Base-by-base conservation (phyloP, 2,329 filamentous ascomycete genomes). In the Metarhizium guizhouense region DNA sequence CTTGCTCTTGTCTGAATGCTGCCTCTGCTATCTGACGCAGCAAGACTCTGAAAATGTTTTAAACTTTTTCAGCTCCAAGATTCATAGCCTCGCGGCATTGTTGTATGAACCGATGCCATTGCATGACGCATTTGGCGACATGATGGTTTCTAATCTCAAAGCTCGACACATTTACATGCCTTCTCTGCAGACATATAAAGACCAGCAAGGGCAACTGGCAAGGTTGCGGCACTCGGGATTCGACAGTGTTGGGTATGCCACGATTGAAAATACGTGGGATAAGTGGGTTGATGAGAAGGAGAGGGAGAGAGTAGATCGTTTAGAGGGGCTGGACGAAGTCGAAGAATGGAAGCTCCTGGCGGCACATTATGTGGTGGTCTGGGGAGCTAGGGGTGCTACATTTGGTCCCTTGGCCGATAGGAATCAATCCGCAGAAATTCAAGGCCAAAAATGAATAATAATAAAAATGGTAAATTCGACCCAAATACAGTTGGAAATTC, bases 261-360 rank as follows among this genome's bases (percentile, higher is more conserved):
- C 78, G 0, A 72, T 83, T 43, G 71, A 76, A 53, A 63, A 68
- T n/a, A 81, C 96, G 42, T 96, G 88, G 86, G 79, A 86, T 53
- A 72, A 72, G 1, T 97, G 93, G 91, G 76, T 95, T 3, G 65
- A 68, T 0, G 67, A 76, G 1, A 74, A 75, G 2, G 93, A 97
- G 71, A 92, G 90, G 70, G 85, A 88, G 65, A 77, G 92, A 51
- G 83, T 97, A 1, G 86, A 92, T 60, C 71, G 74, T 11, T 69
- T 96, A 30, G 92, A 99, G 69, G 91, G 94, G 64, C 71, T 99
- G 59, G 94, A 99, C 72, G 94, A 99, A 72, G 80, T 96, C 29
- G 94, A 99, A 71, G 94, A 99, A 73, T 95, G 94, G 87, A 79
- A 86, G 64, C 71, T 99, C 62, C 72, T 99, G 63, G 89, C 91